Evolutionary conservation across 768 basidiomycete species (phyloP).

Genomic region (Collybia nuda): DNA sequence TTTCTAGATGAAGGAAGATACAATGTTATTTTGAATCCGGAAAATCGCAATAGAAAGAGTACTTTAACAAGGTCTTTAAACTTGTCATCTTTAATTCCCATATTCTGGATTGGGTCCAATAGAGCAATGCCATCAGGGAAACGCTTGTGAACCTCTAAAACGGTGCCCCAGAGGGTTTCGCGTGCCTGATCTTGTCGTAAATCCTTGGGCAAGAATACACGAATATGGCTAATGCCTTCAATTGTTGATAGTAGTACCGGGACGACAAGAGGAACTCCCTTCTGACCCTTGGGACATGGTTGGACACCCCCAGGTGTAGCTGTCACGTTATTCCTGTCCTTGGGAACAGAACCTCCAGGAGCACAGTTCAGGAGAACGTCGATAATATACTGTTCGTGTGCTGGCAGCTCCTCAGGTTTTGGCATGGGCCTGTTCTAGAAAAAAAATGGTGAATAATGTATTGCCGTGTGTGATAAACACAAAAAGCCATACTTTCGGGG

Average conservation of each 20-base stretch:
- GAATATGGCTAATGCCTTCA: slow-evolving; percentile 82
- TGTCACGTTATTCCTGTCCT: slow-evolving; percentile 52
- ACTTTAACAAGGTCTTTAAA: slow-evolving; percentile 88
- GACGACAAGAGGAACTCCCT: slow-evolving; percentile 82
- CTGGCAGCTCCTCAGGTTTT: slow-evolving; percentile 65
- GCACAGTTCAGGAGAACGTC: slow-evolving; percentile 89
- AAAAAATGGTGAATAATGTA: background rate
- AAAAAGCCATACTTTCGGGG: slow-evolving; percentile 64
- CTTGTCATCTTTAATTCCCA: slow-evolving; percentile 94
- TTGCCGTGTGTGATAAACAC: background rate
- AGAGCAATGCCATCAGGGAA: slow-evolving; percentile 86
- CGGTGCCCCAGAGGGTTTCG: slow-evolving; percentile 86
- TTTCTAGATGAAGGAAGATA: slow-evolving; percentile 54
- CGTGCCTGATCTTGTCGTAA: slow-evolving; percentile 72
- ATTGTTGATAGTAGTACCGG: slow-evolving; percentile 88
- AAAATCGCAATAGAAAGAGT: slow-evolving; percentile 7
- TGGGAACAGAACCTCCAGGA: slow-evolving; percentile 55
- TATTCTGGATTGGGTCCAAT: slow-evolving; percentile 90
- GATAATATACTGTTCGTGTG: slow-evolving; percentile 90
- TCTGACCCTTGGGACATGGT: slow-evolving; percentile 71
- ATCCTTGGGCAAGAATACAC: slow-evolving; percentile 90
- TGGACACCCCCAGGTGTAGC: slow-evolving; percentile 69
- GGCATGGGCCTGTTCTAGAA: slow-evolving; percentile 65
- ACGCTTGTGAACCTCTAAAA: slow-evolving; percentile 86
- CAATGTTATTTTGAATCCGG: background rate